Base-by-base conservation (phyloP, 2,329 filamentous ascomycete genomes). In the Venturia carpophila region DNA sequence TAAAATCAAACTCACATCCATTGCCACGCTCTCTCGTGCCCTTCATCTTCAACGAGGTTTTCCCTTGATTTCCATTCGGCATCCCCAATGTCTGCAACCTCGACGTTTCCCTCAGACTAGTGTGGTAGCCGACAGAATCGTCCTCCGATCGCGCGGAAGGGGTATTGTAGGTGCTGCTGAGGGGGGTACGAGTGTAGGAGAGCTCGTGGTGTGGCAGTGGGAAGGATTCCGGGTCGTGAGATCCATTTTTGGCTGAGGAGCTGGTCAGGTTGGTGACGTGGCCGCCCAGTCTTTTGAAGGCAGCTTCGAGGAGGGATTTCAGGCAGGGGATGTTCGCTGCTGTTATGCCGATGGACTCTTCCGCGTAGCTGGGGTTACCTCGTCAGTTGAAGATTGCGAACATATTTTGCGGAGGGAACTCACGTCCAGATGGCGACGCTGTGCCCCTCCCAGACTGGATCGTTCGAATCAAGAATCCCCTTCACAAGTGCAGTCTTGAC, bases 331-430 rank as follows among this genome's bases (percentile, higher is more conserved):
- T 65, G 43, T 52, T 43, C 19, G 61, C 64, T 41, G 64, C 62
- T 24, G 43, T 56, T 19, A 66, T 66, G 61, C 64, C 64, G 37
- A 66, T 45, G 64, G 24, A 65, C 42, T 42, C 34, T 65, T 66
- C 64, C 5, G 47, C 24, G 27, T 65, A 41, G 3, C 56, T 63
- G 5, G 5, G 1, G 15, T 1, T 15, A 34, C 15, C 10, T 21
- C 1, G 30, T 58, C 17, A 43, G 47, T 45, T 10, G 21, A 21
- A 24, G 30, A 24, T 37, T 52, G 30, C 4, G 19, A 15, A 24
- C 39, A 39, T 21, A 0, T 11, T 60, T 39, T 39, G 5, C 13
- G 10, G 10, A 5, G 39, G 19, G 27, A 11, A 64, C 63, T n/a
- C 41, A 65, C 64, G 64, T 24, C 55, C 55, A 63, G 19, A 65